Conservation (phyloP, 73 alveolate species). For the Symbiodinium pilosum region DNA sequence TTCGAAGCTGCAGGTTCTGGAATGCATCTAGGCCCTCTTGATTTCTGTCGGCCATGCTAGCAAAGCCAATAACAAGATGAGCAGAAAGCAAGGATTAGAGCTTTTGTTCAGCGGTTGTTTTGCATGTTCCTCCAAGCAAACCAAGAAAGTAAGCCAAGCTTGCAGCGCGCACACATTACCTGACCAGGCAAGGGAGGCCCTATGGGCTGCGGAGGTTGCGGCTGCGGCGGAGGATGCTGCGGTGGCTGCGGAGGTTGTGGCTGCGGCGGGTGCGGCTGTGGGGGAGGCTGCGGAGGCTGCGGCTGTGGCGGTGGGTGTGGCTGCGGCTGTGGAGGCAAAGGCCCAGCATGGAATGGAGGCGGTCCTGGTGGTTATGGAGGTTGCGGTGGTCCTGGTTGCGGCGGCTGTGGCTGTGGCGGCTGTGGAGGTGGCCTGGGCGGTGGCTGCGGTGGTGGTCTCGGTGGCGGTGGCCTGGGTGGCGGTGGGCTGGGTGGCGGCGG, state of each 20-base stretch:
- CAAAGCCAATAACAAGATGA: too few relatives aligned
- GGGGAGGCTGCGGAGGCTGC: slow-evolving; percentile 25
- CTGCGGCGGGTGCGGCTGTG: slow-evolving; percentile 29
- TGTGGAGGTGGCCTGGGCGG: slow-evolving; percentile 61
- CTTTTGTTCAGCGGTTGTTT: too few relatives aligned
- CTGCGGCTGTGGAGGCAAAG: slow-evolving; percentile 2
- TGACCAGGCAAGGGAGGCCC: not conserved
- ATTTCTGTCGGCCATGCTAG: too few relatives aligned
- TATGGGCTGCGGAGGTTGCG: not conserved
- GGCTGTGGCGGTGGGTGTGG: slow-evolving; percentile 20
- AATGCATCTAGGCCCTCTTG: too few relatives aligned
- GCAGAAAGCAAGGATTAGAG: too few relatives aligned
- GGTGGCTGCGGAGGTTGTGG: slow-evolving; percentile 41
- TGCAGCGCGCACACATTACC: too few relatives aligned
- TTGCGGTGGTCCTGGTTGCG: not conserved
- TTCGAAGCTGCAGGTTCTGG: too few relatives aligned
- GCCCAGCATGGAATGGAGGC: slow-evolving; percentile 1
- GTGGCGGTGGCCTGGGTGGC: slow-evolving; percentile 59
- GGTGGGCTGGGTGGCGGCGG: slow-evolving; percentile 34
- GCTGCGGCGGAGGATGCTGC: slow-evolving; percentile 28
- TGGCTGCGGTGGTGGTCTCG: slow-evolving; percentile 45
- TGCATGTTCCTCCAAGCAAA: too few relatives aligned
- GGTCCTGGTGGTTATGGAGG: slow-evolving; percentile 15
- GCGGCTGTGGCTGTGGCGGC: slow-evolving; percentile 42
- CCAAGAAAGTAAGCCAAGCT: too few relatives aligned